phyloP scores from a whole-genome alignment of 768 basidiomycete species.

The Paxillus rubicundulus region DNA sequence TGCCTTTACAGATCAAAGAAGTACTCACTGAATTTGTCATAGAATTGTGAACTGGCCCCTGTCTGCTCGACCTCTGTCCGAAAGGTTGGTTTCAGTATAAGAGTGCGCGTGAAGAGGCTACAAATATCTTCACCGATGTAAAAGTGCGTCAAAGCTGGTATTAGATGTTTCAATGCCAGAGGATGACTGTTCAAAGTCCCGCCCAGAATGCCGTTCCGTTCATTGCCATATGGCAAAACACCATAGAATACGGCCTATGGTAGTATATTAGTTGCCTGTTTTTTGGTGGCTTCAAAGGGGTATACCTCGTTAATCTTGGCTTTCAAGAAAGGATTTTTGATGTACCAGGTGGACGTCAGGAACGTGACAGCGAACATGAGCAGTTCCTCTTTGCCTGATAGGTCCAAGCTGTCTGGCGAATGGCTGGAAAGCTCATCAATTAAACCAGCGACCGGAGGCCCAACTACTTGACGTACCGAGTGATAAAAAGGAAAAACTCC shows the following conservation, averaged over 20 bases:
- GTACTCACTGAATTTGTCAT: slow-evolving; percentile 90
- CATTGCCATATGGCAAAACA: slow-evolving; percentile 62
- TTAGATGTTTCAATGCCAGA: slow-evolving; percentile 82
- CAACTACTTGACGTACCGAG: slow-evolving; percentile 52
- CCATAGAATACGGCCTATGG: slow-evolving; percentile 71
- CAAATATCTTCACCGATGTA: slow-evolving; percentile 71
- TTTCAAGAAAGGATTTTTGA: slow-evolving; percentile 98
- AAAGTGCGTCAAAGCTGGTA: slow-evolving; percentile 89
- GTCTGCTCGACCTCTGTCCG: slow-evolving; percentile 91
- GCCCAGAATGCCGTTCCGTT: slow-evolving; percentile 72
- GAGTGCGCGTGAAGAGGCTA: not conserved
- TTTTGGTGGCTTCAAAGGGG: not conserved
- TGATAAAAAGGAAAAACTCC: slow-evolving; percentile 81
- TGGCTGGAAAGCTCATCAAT: slow-evolving; percentile 36
- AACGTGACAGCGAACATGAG: slow-evolving; percentile 88
- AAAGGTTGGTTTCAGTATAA: slow-evolving; percentile 1
- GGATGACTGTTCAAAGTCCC: slow-evolving; percentile 81
- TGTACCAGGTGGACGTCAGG: slow-evolving; percentile 92
- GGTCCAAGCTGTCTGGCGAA: slow-evolving; percentile 76
- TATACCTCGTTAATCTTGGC: slow-evolving; percentile 90
- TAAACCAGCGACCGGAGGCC: not conserved
- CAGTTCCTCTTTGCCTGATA: slow-evolving; percentile 82
- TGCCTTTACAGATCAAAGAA: not conserved
- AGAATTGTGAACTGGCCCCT: slow-evolving; percentile 97
- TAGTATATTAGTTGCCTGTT: slow-evolving; percentile 2